These are phyloP conservation scores for Davidsoniella eucalypti DNA, from an alignment of 2,329 filamentous ascomycete genomes.

Conservation along the genomic window DNA sequence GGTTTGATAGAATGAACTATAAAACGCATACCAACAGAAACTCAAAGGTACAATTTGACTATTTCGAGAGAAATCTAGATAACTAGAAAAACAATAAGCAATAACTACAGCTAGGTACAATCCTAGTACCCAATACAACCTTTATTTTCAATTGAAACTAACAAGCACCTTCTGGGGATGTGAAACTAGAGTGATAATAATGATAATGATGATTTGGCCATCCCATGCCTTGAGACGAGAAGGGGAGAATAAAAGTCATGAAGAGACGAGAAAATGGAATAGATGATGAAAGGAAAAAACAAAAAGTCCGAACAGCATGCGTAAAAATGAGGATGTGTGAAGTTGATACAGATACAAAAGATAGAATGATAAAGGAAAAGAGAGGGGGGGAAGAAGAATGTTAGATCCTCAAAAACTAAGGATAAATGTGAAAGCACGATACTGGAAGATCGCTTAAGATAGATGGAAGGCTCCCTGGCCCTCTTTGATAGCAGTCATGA, in stretches of 20 bases:
- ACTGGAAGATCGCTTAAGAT: conserved; percentile 35
- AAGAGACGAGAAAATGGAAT: not conserved
- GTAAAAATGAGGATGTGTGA: not conserved
- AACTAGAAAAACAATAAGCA: not conserved
- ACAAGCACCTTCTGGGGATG: too few relatives aligned
- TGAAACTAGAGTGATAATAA: too few relatives aligned
- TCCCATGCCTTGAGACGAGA: not conserved
- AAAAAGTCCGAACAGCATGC: not conserved
- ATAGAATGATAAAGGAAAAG: not conserved
- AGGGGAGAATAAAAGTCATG: not conserved
- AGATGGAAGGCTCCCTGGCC: conserved; percentile 96
- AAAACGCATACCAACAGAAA: too few relatives aligned
- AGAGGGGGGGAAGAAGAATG: not conserved
- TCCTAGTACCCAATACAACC: too few relatives aligned
- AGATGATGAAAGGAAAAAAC: not conserved
- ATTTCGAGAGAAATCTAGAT: too few relatives aligned
- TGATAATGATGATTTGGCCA: not conserved
- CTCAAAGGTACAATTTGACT: too few relatives aligned
- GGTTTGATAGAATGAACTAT: too few relatives aligned
- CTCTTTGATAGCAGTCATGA: conserved; percentile 78
- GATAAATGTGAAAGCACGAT: not conserved
- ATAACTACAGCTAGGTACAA: not conserved
- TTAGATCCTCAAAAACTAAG: not conserved
- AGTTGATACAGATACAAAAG: not conserved
- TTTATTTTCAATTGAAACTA: too few relatives aligned